These are phyloP conservation scores for Hydnum rufescens DNA, from an alignment of 768 basidiomycete species.

Conservation along the genomic window DNA sequence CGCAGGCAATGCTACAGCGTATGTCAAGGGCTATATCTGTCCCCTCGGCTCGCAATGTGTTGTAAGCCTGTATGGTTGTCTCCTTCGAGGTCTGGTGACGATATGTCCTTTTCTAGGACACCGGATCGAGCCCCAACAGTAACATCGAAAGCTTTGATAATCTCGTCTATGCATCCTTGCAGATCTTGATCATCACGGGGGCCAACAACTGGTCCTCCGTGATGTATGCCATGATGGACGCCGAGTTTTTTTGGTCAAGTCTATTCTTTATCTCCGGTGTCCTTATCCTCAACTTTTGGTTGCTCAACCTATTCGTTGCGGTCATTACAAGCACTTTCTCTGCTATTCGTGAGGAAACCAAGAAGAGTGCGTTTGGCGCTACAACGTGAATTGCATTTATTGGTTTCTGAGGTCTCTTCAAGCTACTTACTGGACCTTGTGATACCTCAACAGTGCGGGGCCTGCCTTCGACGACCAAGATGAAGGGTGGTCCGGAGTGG, in stretches of 20 bases:
- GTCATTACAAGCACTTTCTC: constrained; percentile 91
- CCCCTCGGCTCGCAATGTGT: constrained; percentile 69
- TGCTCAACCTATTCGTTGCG: constrained; percentile 83
- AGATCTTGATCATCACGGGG: constrained; percentile 68
- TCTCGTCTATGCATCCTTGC: constrained; percentile 58
- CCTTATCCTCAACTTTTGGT: constrained; percentile 81
- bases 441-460: constrained; percentile 20
- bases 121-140: constrained; percentile 36
- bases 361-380: constrained; percentile 83
- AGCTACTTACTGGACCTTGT: background rate
- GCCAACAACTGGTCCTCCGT: constrained; percentile 62
- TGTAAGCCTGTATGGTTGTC: constrained; percentile 22
- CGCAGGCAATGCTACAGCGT: constrained; percentile 21
- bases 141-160: constrained; percentile 75
- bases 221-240: constrained; percentile 80
- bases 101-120: constrained; percentile 25
- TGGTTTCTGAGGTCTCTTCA: background rate
- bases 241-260: constrained; percentile 76
- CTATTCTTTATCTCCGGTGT: constrained; percentile 74
- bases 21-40: constrained; percentile 72
- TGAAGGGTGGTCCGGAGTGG: constrained; percentile 8
- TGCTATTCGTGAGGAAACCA: constrained; percentile 68
- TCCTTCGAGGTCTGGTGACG: background rate
- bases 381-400: constrained; percentile 17
- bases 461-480: constrained; percentile 28